These are phyloP conservation scores for Xylaria sp. DNA, from an alignment of 495 filamentous ascomycete genomes.

Conservation along the genomic window DNA sequence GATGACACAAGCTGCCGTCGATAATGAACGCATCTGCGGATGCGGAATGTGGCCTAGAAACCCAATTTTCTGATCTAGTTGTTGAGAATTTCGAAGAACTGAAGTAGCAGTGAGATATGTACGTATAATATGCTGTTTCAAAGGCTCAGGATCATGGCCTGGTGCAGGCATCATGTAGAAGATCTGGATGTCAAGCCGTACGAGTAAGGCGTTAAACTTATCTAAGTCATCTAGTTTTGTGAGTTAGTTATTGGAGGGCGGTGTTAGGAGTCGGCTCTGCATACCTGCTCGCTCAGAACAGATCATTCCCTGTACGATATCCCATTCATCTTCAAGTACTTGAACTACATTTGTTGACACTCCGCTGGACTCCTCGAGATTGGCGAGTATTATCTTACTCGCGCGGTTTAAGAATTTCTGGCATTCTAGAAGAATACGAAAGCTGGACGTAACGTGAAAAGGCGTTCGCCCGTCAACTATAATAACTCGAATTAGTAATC, in stretches of 20 bases:
- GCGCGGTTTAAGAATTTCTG: conserved; percentile 50
- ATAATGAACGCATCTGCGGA: conserved; percentile 49
- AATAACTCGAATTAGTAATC: not conserved
- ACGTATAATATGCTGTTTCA: conserved; percentile 50
- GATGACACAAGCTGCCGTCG: conserved; percentile 46
- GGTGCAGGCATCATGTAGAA: conserved; percentile 55
- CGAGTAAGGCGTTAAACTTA: conserved; percentile 48
- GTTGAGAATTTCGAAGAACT: conserved; percentile 40
- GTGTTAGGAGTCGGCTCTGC: conserved; percentile 5
- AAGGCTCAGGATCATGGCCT: conserved; percentile 41
- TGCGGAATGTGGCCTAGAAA: conserved; percentile 51
- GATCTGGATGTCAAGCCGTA: conserved; percentile 52
- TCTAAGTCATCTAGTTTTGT: conserved; percentile 43
- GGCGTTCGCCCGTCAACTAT: conserved; percentile 44
- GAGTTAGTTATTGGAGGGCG: not conserved
- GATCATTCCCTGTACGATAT: conserved; percentile 46
- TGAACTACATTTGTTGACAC: conserved; percentile 49
- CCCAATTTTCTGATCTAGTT: conserved; percentile 40
- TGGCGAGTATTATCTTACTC: conserved; percentile 48
- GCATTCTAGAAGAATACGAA: conserved; percentile 50
- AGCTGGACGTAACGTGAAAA: conserved; percentile 47
- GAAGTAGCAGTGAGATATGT: conserved; percentile 49
- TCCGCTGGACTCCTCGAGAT: conserved; percentile 49
- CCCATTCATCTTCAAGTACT: conserved; percentile 53
- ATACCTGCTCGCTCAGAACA: conserved; percentile 51